These are phyloP conservation scores for Cyanidioschyzon merolae DNA, from an alignment of 23 red algal species.

Conservation along the genomic window DNA sequence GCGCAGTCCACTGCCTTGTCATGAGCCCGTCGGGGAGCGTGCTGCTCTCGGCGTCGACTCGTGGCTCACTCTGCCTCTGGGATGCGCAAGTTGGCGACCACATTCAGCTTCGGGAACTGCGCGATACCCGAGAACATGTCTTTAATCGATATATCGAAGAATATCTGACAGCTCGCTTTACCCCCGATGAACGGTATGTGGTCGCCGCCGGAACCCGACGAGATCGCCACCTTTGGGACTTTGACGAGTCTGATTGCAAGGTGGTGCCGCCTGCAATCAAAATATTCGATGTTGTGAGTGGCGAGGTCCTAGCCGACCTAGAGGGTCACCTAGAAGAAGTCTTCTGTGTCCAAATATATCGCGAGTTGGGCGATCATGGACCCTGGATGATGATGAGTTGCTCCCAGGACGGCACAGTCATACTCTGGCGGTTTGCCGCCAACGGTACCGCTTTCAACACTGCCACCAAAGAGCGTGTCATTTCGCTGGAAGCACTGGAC, in stretches of 20 bases:
- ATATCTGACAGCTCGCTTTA: background rate
- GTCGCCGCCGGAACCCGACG: background rate
- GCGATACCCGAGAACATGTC: background rate
- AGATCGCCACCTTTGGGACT: background rate
- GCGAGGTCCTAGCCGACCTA: background rate
- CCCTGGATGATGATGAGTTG: slow-evolving; percentile 18
- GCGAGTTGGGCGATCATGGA: background rate
- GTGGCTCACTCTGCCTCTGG: slow-evolving; percentile 3
- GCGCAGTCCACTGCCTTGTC: background rate
- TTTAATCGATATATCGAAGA: slow-evolving; percentile 14
- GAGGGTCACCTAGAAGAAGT: slow-evolving; percentile 7
- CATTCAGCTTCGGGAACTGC: background rate
- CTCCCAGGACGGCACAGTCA: slow-evolving; percentile 8
- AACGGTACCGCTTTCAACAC: background rate
- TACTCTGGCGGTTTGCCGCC: slow-evolving; percentile 8
- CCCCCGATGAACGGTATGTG: slow-evolving; percentile 2
- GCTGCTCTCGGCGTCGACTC: background rate
- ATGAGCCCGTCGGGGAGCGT: background rate
- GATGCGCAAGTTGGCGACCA: slow-evolving; percentile 11
- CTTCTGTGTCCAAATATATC: slow-evolving; percentile 3
- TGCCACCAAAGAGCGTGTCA: slow-evolving; percentile 3
- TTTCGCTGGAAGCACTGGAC: background rate
- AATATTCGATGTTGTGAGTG: background rate
- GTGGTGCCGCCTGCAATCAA: background rate
- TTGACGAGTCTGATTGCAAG: slow-evolving; percentile 4